These are phyloP conservation scores for Blastobotrys arbuscula DNA, from an alignment of 1,139 yeast species.

Conservation along the genomic window DNA sequence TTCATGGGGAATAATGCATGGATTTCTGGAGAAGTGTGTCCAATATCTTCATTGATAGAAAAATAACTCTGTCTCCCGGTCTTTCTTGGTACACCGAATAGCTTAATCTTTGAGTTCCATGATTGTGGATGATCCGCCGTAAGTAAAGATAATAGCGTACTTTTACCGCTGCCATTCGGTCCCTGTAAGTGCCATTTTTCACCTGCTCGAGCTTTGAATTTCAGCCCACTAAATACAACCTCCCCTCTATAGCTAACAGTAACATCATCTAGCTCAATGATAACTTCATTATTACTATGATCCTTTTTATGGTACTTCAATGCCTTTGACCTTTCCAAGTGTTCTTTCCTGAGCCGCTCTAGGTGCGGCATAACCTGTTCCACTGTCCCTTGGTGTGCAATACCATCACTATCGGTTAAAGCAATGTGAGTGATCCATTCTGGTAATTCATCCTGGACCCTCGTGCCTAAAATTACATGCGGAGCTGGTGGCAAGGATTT, in stretches of 20 bases:
- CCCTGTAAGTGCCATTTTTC: conserved; percentile 89
- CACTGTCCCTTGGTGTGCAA: conserved; percentile 45
- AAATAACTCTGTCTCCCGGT: conserved; percentile 76
- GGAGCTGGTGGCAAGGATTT: conserved; percentile 37
- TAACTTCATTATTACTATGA: conserved; percentile 55
- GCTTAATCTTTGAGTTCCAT: conserved; percentile 67
- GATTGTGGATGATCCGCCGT: conserved; percentile 97
- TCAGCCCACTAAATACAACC: conserved; percentile 52
- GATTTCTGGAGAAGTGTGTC: conserved; percentile 86
- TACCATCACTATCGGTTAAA: conserved; percentile 51
- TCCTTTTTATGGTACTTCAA: neutral
- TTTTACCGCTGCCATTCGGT: conserved; percentile 88
- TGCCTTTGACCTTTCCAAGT: neutral
- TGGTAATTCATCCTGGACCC: conserved; percentile 72
- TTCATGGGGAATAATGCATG: conserved; percentile 72
- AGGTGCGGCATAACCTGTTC: conserved; percentile 33
- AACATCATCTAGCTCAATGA: conserved; percentile 58
- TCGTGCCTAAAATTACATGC: conserved; percentile 61
- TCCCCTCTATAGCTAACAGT: conserved; percentile 61
- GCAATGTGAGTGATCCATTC: conserved; percentile 73
- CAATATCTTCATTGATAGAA: conserved; percentile 72
- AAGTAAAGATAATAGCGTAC: conserved; percentile 73
- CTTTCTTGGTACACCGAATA: conserved; percentile 62
- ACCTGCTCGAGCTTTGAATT: conserved; percentile 64
- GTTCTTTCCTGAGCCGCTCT: conserved; percentile 17